Evolutionary conservation across 1,284 basidiomycete species (phyloP), one percentile per base, ranked within the genome.

Genomic region (Neolentinus lepideus): DNA sequence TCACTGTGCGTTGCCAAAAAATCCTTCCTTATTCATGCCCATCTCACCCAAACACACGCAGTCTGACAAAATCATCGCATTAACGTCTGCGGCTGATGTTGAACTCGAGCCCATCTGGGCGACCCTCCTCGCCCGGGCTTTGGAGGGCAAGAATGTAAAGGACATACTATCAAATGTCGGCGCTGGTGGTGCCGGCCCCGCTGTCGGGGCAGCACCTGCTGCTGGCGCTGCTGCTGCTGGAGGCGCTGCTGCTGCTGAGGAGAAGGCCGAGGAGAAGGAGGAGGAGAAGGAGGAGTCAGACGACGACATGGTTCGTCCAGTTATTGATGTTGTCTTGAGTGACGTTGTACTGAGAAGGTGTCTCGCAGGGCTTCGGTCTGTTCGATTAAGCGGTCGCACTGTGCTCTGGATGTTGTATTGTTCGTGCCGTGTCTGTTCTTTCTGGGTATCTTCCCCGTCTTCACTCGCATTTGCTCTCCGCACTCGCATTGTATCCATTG

Each of bases 81-180:
- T 98, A 68, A 92, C 90, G 66, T 72, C 71, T 57, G 94, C 93
- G 56, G 96, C 96, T 57, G 77, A 78, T 61, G 80, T 92, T 60
- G 94, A 98, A 54, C 71, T 98, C 60, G 97, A 99, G 78, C 84
- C 94, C 61, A 99, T 99, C 81, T 99, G 96, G 96, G 94, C 95
- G 59, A 77, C 87, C 51, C 89, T 99, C 66, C 88, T 99, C 68
- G 90, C 96, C 64, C 99, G 98, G 76, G 95, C 96, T 36, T 87
- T 99, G 55, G 95, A 97, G 78, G 95, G 95, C 67, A 98, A 97
- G 84, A 86, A 98, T 75, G 82, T 98, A 69, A 98, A 94, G 78
- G 94, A 96, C 55, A 80, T 99, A 62, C 83, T 98, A 59, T 91
- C 90, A 63, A 95, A 93, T 77, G 88, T 96, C 62, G 90, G 92